Evolutionary conservation across 768 basidiomycete species (phyloP), one percentile per base, ranked within the genome.

Genomic region (Boletus reticulatus): DNA sequence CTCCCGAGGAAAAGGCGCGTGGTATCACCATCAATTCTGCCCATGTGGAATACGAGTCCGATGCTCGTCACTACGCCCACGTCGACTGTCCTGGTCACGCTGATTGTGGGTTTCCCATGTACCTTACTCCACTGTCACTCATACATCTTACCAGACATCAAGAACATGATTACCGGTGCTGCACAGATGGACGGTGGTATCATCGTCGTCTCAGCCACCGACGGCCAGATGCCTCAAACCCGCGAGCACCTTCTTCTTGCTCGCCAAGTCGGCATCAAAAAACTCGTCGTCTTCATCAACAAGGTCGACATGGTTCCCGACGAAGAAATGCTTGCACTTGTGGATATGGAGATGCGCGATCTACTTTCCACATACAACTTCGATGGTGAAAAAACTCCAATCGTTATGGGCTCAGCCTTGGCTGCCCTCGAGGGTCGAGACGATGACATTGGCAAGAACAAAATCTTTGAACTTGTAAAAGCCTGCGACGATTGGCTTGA

Each of bases 341-440:
- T 99, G 57, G 97, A 99, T 65, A 98, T 99, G 95, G 97, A 99
- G 82, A 99, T 99, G 87, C 88, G 97, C 56, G 97, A 99, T 69
- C 81, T 99, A 12, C 82, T 99, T 22, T 76, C 85, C 4, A 85
- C 85, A 14, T 98, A 98, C 78, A 91, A 93, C 65, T 99, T 90
- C 61, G 97, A 99, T 65, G 97, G 97, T 51, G 97, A 99, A 73
- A 82, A 88, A 65, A 98, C 97, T 0, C 97, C 97, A n/a, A 98
- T 99, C 65, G 73, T 98, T 68, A 94, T 93, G 89, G 97, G 97
- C 43, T 95, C 94, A 19, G 97, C 97, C 53, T 79, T 99, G 55
- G 94, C 94, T 55, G 96, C 96, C 49, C 81, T 99, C 53, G 93
- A 99, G 62, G 89, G 91, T 44, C 83, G 87, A 32, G 82, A 94